phyloP scores from a whole-genome alignment of 345 rosid genomes.

The Diplotaxis tenuifolia region DNA sequence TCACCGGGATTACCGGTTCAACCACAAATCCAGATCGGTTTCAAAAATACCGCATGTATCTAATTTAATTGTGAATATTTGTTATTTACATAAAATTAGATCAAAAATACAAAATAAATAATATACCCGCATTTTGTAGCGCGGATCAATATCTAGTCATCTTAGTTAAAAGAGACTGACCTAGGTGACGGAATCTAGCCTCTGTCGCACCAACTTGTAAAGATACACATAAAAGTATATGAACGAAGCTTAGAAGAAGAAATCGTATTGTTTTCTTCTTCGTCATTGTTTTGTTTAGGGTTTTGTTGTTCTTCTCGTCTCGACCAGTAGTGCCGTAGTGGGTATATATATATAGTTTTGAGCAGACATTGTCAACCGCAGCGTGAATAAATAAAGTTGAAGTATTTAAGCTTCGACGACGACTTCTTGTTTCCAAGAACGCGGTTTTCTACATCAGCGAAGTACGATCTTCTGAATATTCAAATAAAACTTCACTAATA shows the following conservation, averaged over 20 bases:
- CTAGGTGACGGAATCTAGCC: too few species aligned
- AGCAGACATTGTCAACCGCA: not conserved
- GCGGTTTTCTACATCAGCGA: not conserved
- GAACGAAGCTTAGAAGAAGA: slow-evolving; percentile 11
- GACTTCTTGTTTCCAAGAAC: not conserved
- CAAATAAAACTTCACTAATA: not conserved
- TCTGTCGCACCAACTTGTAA: not conserved
- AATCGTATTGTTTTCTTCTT: slow-evolving; percentile 8
- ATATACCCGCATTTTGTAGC: too few species aligned
- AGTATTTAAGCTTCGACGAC: not conserved
- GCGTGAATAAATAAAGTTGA: not conserved
- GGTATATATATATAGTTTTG: not conserved
- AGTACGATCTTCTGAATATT: not conserved
- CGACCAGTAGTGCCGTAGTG: too few species aligned
- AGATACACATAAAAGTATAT: slow-evolving; percentile 11
- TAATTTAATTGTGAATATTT: too few species aligned
- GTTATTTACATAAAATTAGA: too few species aligned
- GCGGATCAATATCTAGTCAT: too few species aligned
- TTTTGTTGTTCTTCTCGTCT: not conserved
- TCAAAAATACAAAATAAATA: too few species aligned
- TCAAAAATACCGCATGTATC: too few species aligned
- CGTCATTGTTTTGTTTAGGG: not conserved
- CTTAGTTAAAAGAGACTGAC: too few species aligned
- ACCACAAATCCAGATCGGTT: too few species aligned
- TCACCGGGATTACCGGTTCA: too few species aligned